Percentiles rank a stretch among this genome's conserved stretches.
Conservation (phyloP, 108 stramenopile genomes). For the Cyclostephanos tholiformis region DNA sequence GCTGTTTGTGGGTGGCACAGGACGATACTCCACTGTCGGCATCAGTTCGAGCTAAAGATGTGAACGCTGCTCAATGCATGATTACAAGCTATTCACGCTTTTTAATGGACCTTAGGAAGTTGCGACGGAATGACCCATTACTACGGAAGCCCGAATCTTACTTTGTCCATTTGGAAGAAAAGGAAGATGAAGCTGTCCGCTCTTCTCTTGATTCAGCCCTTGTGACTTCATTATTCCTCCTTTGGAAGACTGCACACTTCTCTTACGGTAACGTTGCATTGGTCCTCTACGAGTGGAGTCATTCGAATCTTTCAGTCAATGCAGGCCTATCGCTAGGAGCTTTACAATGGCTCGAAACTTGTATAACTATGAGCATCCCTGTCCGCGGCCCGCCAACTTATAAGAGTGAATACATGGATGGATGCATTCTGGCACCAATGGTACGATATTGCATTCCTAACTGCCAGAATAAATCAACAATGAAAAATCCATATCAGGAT, state of each 20-base stretch:
- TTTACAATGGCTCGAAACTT: conserved; percentile 37
- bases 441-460: conserved; percentile 17
- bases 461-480: not conserved
- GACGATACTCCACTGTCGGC: conserved; percentile 27
- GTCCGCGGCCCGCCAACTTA: not conserved
- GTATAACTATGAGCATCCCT: conserved; percentile 7
- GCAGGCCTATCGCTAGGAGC: conserved; percentile 14
- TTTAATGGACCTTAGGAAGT: conserved; percentile 4
- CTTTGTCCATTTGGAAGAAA: conserved; percentile 21
- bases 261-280: conserved; percentile 24
- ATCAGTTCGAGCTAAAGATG: conserved; percentile 27
- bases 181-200: conserved; percentile 26
- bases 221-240: conserved; percentile 34
- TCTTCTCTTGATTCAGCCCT: conserved; percentile 38
- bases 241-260: conserved; percentile 8
- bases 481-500: conserved; percentile 8
- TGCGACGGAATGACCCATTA: conserved; percentile 62
- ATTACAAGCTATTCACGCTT: conserved; percentile 22
- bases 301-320: conserved; percentile 7
- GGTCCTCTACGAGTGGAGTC: conserved; percentile 23
- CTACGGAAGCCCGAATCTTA: conserved; percentile 43
- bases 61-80: conserved; percentile 25
- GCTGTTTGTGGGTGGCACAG: not conserved
- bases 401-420: not conserved
- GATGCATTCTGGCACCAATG: conserved; percentile 9